Percentiles rank a stretch among this genome's conserved stretches.
These are phyloP conservation scores for Pseudozyma hubeiensis DNA, from an alignment of 1,284 basidiomycete species.

Conservation along the genomic window DNA sequence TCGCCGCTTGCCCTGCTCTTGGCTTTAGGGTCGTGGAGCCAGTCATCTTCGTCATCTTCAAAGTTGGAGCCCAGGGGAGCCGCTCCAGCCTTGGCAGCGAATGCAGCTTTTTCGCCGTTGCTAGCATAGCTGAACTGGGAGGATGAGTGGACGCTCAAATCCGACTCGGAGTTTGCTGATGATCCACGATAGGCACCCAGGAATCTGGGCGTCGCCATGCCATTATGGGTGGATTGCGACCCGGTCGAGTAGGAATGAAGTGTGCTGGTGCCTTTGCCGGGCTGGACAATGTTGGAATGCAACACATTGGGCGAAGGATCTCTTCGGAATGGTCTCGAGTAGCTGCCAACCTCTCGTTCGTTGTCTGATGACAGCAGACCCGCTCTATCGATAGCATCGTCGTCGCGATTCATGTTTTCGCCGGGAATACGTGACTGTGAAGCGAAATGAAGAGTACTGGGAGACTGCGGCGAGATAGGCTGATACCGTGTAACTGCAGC, in stretches of 20 bases:
- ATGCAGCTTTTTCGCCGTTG: slow-evolving; percentile 7
- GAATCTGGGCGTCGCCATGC: slow-evolving; percentile 11
- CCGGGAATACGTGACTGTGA: neutral
- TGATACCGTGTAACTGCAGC: neutral
- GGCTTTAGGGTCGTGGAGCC: slow-evolving; percentile 26
- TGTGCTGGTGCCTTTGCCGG: slow-evolving; percentile 19
- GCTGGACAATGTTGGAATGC: slow-evolving; percentile 28
- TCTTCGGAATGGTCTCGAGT: slow-evolving; percentile 20
- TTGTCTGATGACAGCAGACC: slow-evolving; percentile 3
- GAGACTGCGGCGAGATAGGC: slow-evolving; percentile 6
- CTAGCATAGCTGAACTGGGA: slow-evolving; percentile 18
- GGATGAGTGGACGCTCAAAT: slow-evolving; percentile 17
- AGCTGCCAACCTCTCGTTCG: slow-evolving; percentile 10
- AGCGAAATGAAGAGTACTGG: neutral
- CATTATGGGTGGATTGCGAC: slow-evolving; percentile 18
- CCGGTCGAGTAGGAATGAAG: slow-evolving; percentile 23
- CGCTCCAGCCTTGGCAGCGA: slow-evolving; percentile 1
- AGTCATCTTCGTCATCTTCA: slow-evolving; percentile 27
- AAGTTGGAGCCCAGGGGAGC: neutral
- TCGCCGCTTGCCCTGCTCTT: slow-evolving; percentile 3
- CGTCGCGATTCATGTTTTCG: slow-evolving; percentile 10
- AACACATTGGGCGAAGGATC: slow-evolving; percentile 18
- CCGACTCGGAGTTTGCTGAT: slow-evolving; percentile 7
- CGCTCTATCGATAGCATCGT: slow-evolving; percentile 4
- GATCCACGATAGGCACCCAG: slow-evolving; percentile 2